These are phyloP conservation scores for Boechera stricta DNA, from an alignment of 345 rosid genomes.

Conservation along the genomic window DNA sequence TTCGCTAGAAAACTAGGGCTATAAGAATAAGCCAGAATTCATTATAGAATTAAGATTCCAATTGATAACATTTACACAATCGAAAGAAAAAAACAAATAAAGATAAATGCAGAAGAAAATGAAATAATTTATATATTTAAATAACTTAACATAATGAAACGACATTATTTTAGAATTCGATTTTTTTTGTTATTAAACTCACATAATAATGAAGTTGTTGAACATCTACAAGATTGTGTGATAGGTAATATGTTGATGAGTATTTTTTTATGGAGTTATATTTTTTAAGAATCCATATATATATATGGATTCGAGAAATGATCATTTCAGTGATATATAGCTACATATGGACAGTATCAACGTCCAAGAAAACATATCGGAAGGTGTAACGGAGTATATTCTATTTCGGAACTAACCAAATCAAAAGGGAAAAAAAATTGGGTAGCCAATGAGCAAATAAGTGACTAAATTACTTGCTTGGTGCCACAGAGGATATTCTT, in stretches of 20 bases:
- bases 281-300: background rate
- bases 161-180: background rate
- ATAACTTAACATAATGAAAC: background rate
- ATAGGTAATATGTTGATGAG: background rate
- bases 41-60: background rate
- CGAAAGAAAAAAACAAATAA: background rate
- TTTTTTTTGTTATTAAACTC: background rate
- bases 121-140: background rate
- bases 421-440: background rate
- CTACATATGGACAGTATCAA: background rate
- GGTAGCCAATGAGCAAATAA: constrained; percentile 31
- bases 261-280: background rate
- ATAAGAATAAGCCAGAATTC: background rate
- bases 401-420: background rate
- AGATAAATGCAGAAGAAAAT: background rate
- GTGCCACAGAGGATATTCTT: constrained; percentile 36
- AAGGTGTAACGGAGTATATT: background rate
- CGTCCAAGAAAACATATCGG: background rate
- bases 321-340: background rate
- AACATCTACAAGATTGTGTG: background rate
- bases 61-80: background rate
- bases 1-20: background rate
- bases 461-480: constrained; percentile 18
- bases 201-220: background rate
- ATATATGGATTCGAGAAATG: background rate